Conservation (phyloP, 202 grass and related monocot genomes). For the Setaria viridis region DNA sequence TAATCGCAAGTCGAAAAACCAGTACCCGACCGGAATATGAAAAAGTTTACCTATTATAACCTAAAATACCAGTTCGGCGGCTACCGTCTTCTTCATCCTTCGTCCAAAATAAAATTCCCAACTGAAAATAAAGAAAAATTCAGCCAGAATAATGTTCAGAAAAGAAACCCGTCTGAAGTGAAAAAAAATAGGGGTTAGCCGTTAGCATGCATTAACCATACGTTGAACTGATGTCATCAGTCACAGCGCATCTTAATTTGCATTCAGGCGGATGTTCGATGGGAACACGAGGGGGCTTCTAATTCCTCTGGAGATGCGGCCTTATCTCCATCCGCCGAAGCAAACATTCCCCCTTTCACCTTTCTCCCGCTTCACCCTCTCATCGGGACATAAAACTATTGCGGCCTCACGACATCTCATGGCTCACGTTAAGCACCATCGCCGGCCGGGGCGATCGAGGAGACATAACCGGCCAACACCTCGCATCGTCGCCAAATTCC, state of each 20-base stretch:
- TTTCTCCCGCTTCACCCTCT: conserved; percentile 23
- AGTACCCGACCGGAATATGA: conserved; percentile 22
- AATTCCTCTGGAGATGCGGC: conserved; percentile 40
- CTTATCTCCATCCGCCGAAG: conserved; percentile 57
- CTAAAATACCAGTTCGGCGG: not conserved
- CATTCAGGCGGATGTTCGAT: conserved; percentile 30
- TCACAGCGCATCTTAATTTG: conserved; percentile 16
- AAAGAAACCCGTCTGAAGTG: not conserved
- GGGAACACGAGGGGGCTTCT: conserved; percentile 6
- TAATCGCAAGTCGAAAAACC: conserved; percentile 14
- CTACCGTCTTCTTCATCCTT: not conserved
- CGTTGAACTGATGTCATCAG: conserved; percentile 30
- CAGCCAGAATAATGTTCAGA: conserved; percentile 3
- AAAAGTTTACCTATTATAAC: not conserved
- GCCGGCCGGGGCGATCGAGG: not conserved
- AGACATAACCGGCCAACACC: conserved; percentile 42
- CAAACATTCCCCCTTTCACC: conserved; percentile 44
- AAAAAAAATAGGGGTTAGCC: no score
- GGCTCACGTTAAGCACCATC: conserved; percentile 36
- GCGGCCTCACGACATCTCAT: conserved; percentile 13
- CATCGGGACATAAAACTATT: conserved; percentile 36
- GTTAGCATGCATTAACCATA: not conserved
- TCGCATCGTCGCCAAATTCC: conserved; percentile 37
- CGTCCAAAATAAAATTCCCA: not conserved
- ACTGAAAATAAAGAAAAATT: not conserved